Evolutionary conservation across 2,329 filamentous ascomycete species (phyloP), one percentile per base, ranked within the genome.

Genomic region (Curvularia verruculosa): DNA sequence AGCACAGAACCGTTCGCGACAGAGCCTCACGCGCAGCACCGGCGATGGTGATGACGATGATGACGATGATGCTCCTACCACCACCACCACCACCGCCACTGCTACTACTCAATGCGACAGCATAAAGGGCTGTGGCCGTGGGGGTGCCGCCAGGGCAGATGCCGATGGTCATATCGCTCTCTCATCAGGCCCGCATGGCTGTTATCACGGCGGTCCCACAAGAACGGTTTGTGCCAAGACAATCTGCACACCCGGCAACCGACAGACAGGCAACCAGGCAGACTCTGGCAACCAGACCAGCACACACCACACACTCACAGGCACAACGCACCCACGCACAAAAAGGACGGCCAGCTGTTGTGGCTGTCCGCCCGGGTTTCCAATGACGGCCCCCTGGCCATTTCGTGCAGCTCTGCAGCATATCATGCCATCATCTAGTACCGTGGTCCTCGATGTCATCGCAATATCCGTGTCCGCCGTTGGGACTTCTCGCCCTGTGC

Each of bases 141-240:
- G 67, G 64, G 63, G 66, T 56, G 52, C 52, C 49, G 52, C 52
- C 49, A 34, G 45, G 12, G 29, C 45, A 29, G 21, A 45, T 64
- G 52, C 59, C 54, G 26, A 60, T 69, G 64, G 68, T 74, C 71
- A 74, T 73, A 72, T 71, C 67, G 56, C 59, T n/a, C 58, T 67
- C 65, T 66, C 71, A 71, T 69, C 70, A 65, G 54, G 61, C 63
- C 58, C 56, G 60, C 59, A 63, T 64, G 60, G 60, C 58, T 68
- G 71, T 74, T 75, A 75, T 75, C 72, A 68, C 55, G 49, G 43
- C 29, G 49, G 49, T 61, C 62, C 70, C 71, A 64, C 52, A 60
- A 59, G 55, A 64, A 56, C 63, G 71, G 72, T 67, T 43, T 65
- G 29, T 52, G 70, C 71, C 70, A 72, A 72, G 70, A 46, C 43